Percentiles rank a stretch among this genome's conserved stretches.
Conservation (phyloP, 495 filamentous ascomycete genomes). For the Symbiotaphrina buchneri region DNA sequence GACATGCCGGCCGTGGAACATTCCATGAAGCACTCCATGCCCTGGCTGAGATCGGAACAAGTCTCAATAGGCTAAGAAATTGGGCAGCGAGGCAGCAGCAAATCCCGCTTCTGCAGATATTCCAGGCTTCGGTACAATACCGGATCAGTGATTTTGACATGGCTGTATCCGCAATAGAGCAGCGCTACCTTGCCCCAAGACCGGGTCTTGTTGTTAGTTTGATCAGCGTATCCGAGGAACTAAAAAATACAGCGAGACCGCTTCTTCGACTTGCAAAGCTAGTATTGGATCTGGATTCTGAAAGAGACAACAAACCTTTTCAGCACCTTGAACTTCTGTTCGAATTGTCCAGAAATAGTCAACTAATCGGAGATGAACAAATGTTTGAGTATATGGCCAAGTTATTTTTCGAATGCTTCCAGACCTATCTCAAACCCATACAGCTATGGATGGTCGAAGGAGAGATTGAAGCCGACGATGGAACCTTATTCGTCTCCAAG, state of each 20-base stretch:
- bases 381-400: conserved; percentile 35
- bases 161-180: conserved; percentile 20
- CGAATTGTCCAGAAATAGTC: conserved; percentile 38
- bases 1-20: conserved; percentile 16
- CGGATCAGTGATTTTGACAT: conserved; percentile 20
- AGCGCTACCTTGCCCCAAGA: conserved; percentile 16
- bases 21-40: conserved; percentile 17
- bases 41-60: conserved; percentile 20
- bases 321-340: conserved; percentile 52
- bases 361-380: conserved; percentile 38
- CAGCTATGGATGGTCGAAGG: conserved; percentile 72
- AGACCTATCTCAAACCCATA: conserved; percentile 61
- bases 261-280: conserved; percentile 28
- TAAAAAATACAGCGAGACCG: conserved; percentile 26
- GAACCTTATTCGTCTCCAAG: conserved; percentile 59
- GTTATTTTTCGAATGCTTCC: conserved; percentile 66
- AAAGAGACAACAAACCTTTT: conserved; percentile 16
- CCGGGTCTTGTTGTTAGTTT: conserved; percentile 24
- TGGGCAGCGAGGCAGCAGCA: conserved; percentile 18
- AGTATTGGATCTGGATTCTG: conserved; percentile 13
- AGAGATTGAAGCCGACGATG: conserved; percentile 33
- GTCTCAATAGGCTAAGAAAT: conserved; percentile 22
- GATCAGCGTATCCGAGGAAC: conserved; percentile 34
- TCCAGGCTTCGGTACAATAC: conserved; percentile 22
- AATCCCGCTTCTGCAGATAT: conserved; percentile 28